These are phyloP conservation scores for Raffaelea ambrosiae DNA, from an alignment of 2,329 filamentous ascomycete genomes.

Conservation along the genomic window DNA sequence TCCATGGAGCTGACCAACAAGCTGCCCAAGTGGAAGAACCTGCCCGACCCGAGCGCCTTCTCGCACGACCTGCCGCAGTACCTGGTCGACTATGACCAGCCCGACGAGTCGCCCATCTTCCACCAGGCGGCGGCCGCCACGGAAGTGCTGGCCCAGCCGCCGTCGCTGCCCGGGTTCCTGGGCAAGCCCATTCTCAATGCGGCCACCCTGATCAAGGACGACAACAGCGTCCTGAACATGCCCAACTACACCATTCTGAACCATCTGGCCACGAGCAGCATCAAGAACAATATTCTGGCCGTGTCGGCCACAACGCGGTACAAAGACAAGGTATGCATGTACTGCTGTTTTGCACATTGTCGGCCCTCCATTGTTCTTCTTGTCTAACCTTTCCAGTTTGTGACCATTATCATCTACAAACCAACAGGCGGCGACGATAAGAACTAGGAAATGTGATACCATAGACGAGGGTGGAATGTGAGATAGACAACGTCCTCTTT, in stretches of 20 bases:
- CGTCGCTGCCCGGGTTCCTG: slow-evolving; percentile 79
- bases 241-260: slow-evolving; percentile 97
- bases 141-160: slow-evolving; percentile 73
- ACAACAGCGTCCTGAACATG: slow-evolving; percentile 93
- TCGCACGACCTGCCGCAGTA: slow-evolving; percentile 72
- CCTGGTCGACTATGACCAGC: slow-evolving; percentile 75
- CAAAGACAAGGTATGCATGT: slow-evolving; percentile 68
- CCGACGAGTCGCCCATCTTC: slow-evolving; percentile 69
- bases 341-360: neutral
- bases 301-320: slow-evolving; percentile 97
- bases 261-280: slow-evolving; percentile 93
- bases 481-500: neutral
- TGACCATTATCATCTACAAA: slow-evolving; percentile 97
- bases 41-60: slow-evolving; percentile 52
- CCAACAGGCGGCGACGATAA: slow-evolving; percentile 57
- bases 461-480: too few species aligned
- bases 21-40: slow-evolving; percentile 44
- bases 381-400: slow-evolving; percentile 55
- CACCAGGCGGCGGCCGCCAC: slow-evolving; percentile 67
- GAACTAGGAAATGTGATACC: neutral
- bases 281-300: slow-evolving; percentile 91
- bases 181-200: slow-evolving; percentile 93
- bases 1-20: slow-evolving; percentile 16
- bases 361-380: neutral
- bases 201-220: slow-evolving; percentile 87